phyloP scores from a whole-genome alignment of 2,329 filamentous ascomycete genomes.

The Cercospora sp. region DNA sequence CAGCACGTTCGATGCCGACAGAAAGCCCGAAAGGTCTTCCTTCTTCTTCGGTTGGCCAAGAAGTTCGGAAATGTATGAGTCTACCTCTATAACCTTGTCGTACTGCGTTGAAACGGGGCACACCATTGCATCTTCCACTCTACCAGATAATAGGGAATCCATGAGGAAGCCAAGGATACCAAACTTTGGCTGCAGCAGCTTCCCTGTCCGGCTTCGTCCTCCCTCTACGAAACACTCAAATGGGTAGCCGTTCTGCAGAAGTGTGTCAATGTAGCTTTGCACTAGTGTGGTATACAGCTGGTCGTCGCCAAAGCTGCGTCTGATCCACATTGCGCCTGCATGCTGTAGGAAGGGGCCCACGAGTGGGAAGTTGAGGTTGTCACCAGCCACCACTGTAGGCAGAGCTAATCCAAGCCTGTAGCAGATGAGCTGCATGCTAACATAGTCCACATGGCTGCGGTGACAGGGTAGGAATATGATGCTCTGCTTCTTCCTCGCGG shows the following conservation, averaged over 20 bases:
- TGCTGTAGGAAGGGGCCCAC: conserved; percentile 90
- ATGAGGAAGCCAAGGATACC: conserved; percentile 90
- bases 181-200: conserved; percentile 90
- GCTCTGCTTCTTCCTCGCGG: conserved; percentile 84
- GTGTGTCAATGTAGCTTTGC: conserved; percentile 90
- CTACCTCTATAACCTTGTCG: conserved; percentile 97
- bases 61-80: conserved; percentile 92
- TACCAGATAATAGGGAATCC: conserved; percentile 83
- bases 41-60: conserved; percentile 93
- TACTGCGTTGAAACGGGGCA: conserved; percentile 97
- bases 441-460: conserved; percentile 93
- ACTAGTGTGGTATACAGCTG: conserved; percentile 88
- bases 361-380: conserved; percentile 92
- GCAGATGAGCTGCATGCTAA: conserved; percentile 91
- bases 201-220: conserved; percentile 87
- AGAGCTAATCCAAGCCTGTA: conserved; percentile 87
- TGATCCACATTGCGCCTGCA: conserved; percentile 96
- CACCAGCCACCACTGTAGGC: conserved; percentile 89
- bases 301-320: conserved; percentile 88
- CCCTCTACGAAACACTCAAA: conserved; percentile 98
- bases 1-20: conserved; percentile 85
- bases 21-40: conserved; percentile 85
- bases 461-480: conserved; percentile 96
- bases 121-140: conserved; percentile 87
- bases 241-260: conserved; percentile 88